Evolutionary conservation across 805 yeast genomes (phyloP), one percentile per base, ranked within the genome.

Genomic region (Maudiozyma bulderi): DNA sequence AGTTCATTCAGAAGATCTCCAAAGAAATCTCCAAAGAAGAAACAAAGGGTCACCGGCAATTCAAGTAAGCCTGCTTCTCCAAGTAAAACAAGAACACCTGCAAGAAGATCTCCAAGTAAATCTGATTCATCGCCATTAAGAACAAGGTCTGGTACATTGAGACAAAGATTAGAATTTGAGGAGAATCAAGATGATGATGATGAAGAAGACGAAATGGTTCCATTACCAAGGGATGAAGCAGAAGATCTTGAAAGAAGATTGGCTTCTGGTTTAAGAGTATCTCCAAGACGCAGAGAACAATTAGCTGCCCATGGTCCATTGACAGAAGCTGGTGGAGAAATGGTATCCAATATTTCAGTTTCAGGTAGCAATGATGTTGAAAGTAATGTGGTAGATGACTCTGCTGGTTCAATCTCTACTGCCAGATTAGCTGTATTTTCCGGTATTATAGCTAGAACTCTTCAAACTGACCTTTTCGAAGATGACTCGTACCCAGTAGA

Each of bases 341-440:
- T 54, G 31, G 39, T 57, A 40, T 56, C 60, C 5, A 59, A 60
- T 46, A 37, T 57, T 43, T 51, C 57, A 30, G 34, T 41, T 11
- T 26, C 43, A 13, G 49, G 45, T 38, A 57, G 50, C n/a, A 56
- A 52, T 31, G 57, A 53, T 38, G 43, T 32, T 11, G 11, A n/a
- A 13, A 29, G n/a, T 6, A 20, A 20, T 20, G 26, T 20, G 26
- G 26, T 20, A 20, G 55, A 53, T 14, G 65, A 38, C 52, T n/a
- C 35, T 10, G 47, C 60, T 5, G 73, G 71, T 10, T 65, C 64
- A 8, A 71, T 81, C 15, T 78, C 85, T 3, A 72, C 73, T 2
- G 70, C 74, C 15, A 71, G 87, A 54, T 67, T 72, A 46, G 69
- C 67, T n/a, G 57, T 61, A 32, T 73, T 80, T 57, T 72, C 74